Evolutionary conservation across 2,329 filamentous ascomycete species (phyloP).

Genomic region (Fusarium brevicatenulatum): DNA sequence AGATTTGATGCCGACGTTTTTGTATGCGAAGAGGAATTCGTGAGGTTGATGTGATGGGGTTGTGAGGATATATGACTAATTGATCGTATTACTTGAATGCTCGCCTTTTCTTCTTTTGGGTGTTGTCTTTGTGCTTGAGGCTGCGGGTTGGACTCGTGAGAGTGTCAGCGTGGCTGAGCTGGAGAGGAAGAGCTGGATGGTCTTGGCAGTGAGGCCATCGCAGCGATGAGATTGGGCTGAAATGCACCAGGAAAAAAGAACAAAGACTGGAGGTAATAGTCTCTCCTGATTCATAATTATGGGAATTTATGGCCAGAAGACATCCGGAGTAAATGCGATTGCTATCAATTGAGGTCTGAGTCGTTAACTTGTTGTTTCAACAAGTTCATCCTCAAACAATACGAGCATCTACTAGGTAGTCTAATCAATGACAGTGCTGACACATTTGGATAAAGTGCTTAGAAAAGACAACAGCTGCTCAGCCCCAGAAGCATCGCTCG

Average conservation of each 20-base stretch:
- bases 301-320: not conserved
- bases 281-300: fast-evolving
- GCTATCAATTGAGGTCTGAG: not conserved
- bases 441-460: not conserved
- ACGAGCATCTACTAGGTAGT: not conserved
- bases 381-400: not conserved
- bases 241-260: fast-evolving
- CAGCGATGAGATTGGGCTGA: not conserved
- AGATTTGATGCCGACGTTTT: not conserved
- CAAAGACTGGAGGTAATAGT: fast-evolving
- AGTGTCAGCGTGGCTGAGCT: not conserved
- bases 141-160: not conserved
- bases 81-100: fast-evolving
- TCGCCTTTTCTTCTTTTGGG: too few species aligned
- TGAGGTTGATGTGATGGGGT: not conserved
- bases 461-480: not conserved
- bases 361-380: not conserved
- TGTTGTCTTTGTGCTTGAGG: not conserved
- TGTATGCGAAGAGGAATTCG: conserved; percentile 2
- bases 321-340: not conserved
- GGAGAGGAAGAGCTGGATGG: not conserved
- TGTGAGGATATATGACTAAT: too few species aligned
- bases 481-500: not conserved
- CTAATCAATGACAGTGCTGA: not conserved
- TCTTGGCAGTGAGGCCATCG: not conserved